These are phyloP conservation scores for Mortierella hygrophila DNA, from an alignment of 192 early-diverging fungal species.

Conservation along the genomic window DNA sequence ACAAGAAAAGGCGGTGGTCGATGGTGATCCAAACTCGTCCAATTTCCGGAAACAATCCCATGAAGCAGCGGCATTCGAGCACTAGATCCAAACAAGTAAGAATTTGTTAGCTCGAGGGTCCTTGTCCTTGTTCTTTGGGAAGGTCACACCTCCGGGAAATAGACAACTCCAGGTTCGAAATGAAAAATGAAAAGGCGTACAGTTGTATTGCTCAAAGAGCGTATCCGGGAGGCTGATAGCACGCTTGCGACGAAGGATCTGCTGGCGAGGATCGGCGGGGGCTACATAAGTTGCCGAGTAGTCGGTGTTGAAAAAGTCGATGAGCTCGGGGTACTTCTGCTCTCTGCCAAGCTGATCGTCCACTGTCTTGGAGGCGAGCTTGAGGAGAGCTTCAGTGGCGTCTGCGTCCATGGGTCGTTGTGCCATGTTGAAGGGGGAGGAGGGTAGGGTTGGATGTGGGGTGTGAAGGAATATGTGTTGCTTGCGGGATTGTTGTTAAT, in stretches of 20 bases:
- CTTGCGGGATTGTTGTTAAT: background rate
- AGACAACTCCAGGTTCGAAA: background rate
- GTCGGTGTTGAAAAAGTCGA: slow-evolving; percentile 58
- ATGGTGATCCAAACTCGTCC: slow-evolving; percentile 93
- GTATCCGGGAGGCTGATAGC: slow-evolving; percentile 79
- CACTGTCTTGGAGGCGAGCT: slow-evolving; percentile 56
- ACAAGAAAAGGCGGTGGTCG: slow-evolving; percentile 89
- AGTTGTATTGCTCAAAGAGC: slow-evolving; percentile 83
- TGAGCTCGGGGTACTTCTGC: slow-evolving; percentile 56
- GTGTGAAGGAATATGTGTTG: background rate
- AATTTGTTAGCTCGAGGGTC: background rate
- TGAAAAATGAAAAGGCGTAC: slow-evolving; percentile 35
- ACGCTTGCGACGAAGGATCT: slow-evolving; percentile 71
- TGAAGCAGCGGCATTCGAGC: slow-evolving; percentile 82
- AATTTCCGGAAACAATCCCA: slow-evolving; percentile 94
- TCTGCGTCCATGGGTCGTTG: slow-evolving; percentile 46
- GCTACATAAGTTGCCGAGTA: slow-evolving; percentile 68
- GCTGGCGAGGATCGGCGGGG: slow-evolving; percentile 59
- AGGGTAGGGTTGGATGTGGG: background rate
- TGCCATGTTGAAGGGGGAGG: slow-evolving; percentile 14
- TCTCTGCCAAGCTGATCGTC: slow-evolving; percentile 56
- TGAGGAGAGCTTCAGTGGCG: slow-evolving; percentile 34
- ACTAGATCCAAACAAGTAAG: slow-evolving; percentile 16
- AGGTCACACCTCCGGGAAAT: slow-evolving; percentile 11
- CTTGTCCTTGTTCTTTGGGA: background rate